Evolutionary conservation across 2,329 filamentous ascomycete species (phyloP).

Genomic region (Clarireedia monteithiana): DNA sequence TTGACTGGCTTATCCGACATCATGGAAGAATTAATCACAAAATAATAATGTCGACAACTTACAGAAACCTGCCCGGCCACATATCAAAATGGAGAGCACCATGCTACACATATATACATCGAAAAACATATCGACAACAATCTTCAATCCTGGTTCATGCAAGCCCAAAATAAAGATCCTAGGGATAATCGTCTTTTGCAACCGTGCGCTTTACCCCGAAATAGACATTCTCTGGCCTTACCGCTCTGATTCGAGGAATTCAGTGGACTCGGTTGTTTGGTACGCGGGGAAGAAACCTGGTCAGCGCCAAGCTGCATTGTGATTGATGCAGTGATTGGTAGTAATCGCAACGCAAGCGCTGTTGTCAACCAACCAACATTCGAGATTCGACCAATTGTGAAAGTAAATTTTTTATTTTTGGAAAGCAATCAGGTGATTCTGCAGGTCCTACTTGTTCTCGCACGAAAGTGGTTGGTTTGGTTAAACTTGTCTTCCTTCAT

Average conservation of each 20-base stretch:
- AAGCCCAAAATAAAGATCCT: constrained; percentile 8
- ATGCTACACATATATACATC: constrained; percentile 9
- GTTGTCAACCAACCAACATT: constrained; percentile 3
- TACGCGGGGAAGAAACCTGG: constrained; percentile 8
- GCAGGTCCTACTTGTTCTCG: no score
- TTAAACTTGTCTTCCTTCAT: constrained; percentile 1
- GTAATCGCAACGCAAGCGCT: neutral
- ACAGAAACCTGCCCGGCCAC: neutral
- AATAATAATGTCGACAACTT: neutral
- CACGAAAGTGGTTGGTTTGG: neutral
- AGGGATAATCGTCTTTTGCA: neutral
- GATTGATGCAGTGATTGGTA: constrained; percentile 5
- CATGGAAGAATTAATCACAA: constrained; percentile 6
- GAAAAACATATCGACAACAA: neutral
- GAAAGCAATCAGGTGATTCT: constrained; percentile 1
- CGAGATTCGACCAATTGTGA: neutral
- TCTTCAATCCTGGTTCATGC: neutral
- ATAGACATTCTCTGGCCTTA: constrained; percentile 4
- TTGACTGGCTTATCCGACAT: constrained; percentile 24
- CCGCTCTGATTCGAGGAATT: neutral
- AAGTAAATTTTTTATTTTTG: neutral
- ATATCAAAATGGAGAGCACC: constrained; percentile 2
- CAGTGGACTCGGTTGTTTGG: constrained; percentile 2
- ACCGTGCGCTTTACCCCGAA: constrained; percentile 5
- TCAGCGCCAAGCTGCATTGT: constrained; percentile 9